Evolutionary conservation across 257 asterid genomes (phyloP), one percentile per base, ranked within the genome.

Genomic region (Echites panduratus): DNA sequence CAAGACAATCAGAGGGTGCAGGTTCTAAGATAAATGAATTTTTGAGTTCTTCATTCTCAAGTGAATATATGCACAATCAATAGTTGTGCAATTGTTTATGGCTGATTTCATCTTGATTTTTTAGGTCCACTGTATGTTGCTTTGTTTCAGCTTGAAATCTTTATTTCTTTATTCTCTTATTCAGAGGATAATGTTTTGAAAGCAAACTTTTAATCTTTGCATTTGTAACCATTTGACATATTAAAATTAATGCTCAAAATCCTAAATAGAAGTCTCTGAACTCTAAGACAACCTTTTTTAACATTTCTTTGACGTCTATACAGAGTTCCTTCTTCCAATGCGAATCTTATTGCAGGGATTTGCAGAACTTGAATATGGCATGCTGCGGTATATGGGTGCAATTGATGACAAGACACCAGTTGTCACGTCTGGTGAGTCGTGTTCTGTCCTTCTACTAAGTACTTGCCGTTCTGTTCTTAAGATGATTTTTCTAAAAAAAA

Each of bases 361-460:
- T 81, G 97, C 98, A 24, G 98, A 93, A 70, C 97, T 93, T 43
- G 98, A 93, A 83, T 93, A 93, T 81, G 98, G 97, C 66, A 91
- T 89, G 98, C 90, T 93, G 71, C 89, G 96, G 7, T 93, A 93
- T 89, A 91, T 93, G 98, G 94, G 96, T 29, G 91, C 96, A 63
- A 89, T 93, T 70, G 96, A 89, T 83, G 97, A 89, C 84, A 87
- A 91, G 1, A 91, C 97, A 68, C 89, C 89, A 22, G 73, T 93
- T 58, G 88, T 89, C 76, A 93, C 98, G 64, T 82, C 98, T 13
- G 92, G 98, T 90, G 70, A 77, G 65, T 47, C 66, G 22, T 66
- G 29, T 73, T 70, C 16, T 22, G 35, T 64, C 32, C 43, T 64
- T 0, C 0, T 26, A 29, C 11, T 59, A 70, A 26, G 16, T 16